Evolutionary conservation across 2,329 filamentous ascomycete genomes (phyloP), one percentile per base, ranked within the genome.

Genomic region (Knufia petricola): DNA sequence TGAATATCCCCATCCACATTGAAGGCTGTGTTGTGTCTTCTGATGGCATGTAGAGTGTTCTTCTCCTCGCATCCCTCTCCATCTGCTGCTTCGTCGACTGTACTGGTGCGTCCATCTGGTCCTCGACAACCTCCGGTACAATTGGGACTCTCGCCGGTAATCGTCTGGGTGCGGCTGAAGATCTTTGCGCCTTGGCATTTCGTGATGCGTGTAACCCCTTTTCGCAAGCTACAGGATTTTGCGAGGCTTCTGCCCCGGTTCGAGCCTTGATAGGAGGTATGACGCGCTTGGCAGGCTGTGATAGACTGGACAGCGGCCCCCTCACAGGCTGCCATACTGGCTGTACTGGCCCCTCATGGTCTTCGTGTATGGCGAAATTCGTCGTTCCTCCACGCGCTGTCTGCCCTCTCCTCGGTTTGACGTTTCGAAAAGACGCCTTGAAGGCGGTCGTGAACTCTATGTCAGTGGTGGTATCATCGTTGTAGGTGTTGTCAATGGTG

Each of bases 1-100:
- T 69, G 52, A 69, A 69, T 3, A 70, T 57, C 8, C 60, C 64
- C 68, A 71, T 69, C 46, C 69, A 70, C 28, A 66, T 62, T 20
- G 60, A 69, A 3, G 68, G 64, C 48, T 68, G 60, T 0, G 67
- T 67, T 1, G 62, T 65, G 50, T 70, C 65, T 32, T 70, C 67
- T 1, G 63, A 59, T 0, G 69, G 66, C 23, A 71, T 66, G 51
- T 69, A 70, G 13, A 69, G 60, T 2, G 66, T 69, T 24, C 63
- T 60, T 20, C 64, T 62, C 32, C 64, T 63, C 19, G 64, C 58
- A 24, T 61, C 56, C 34, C 37, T 34, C 13, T 28, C 34, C 13
- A 30, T 13, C 4, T 7, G n/a, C 6, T 17, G 15, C 19, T 32
- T 44, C 3, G 26, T n/a, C 6, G 3, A 10, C 21, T 36, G 4